Evolutionary conservation across 2,329 filamentous ascomycete species (phyloP).

Genomic region (Drechmeria coniospora): DNA sequence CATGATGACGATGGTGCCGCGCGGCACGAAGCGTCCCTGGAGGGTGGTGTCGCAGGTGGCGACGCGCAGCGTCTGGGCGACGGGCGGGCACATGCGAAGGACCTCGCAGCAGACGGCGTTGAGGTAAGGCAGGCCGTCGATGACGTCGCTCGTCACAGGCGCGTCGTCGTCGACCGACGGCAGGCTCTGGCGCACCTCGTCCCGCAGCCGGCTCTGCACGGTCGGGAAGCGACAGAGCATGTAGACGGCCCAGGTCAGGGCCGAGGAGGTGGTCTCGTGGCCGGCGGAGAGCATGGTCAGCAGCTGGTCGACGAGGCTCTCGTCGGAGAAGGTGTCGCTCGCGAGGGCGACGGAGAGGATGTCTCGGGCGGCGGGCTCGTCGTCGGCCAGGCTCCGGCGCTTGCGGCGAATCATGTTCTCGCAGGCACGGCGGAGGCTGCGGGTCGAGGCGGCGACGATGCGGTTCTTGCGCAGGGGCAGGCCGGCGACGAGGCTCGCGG

Average conservation of each 20-base stretch:
- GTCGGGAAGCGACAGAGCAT: conserved; percentile 19
- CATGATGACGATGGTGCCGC: conserved; percentile 18
- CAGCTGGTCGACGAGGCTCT: conserved; percentile 22
- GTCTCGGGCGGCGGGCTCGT: conserved; percentile 15
- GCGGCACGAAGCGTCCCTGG: conserved; percentile 17
- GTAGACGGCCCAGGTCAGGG: conserved; percentile 25
- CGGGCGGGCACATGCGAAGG: conserved; percentile 24
- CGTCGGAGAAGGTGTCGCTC: conserved; percentile 18
- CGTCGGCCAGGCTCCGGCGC: conserved; percentile 7
- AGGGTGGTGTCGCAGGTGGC: conserved; percentile 16
- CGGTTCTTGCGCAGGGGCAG: conserved; percentile 4
- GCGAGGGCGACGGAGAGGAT: conserved; percentile 21
- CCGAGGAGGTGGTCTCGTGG: conserved; percentile 27
- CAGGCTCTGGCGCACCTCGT: conserved; percentile 20
- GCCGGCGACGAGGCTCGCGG: conserved; percentile 3
- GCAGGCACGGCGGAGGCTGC: conserved; percentile 11
- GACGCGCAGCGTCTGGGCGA: conserved; percentile 16
- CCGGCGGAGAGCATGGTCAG: conserved; percentile 26
- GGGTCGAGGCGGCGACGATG: conserved; percentile 12
- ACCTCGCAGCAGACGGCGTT: conserved; percentile 28
- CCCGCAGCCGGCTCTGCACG: conserved; percentile 21
- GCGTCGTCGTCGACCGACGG: conserved; percentile 14
- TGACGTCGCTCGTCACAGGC: conserved; percentile 2
- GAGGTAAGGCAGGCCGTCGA: conserved; percentile 14
- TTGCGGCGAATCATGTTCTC: conserved; percentile 18